These are phyloP conservation scores for Monilinia laxa DNA, from an alignment of 2,329 filamentous ascomycete species.

Conservation along the genomic window DNA sequence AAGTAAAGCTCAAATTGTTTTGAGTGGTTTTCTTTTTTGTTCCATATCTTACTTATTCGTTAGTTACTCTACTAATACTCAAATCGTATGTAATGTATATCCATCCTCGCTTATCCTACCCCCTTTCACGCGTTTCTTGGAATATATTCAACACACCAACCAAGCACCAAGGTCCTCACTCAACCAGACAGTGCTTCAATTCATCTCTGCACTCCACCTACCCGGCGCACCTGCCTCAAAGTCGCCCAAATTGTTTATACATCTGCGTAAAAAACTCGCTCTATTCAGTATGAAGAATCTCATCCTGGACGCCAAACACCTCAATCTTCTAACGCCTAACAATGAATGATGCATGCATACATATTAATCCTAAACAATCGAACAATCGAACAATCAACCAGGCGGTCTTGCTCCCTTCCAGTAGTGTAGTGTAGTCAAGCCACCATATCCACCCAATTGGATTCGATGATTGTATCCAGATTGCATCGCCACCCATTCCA, in stretches of 20 bases:
- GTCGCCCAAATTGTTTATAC: background rate
- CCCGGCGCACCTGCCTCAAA: background rate
- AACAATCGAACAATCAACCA: background rate
- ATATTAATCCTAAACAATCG: background rate
- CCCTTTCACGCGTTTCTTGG: background rate
- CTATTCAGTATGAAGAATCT: background rate
- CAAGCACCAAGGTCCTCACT: background rate
- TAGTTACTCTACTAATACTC: background rate
- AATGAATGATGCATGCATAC: background rate
- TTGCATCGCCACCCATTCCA: conserved; percentile 13
- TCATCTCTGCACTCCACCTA: background rate
- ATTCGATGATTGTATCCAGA: background rate
- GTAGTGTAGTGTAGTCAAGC: conserved; percentile 1
- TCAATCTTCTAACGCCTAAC: conserved; percentile 5
- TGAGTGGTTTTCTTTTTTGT: background rate
- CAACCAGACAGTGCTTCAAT: background rate
- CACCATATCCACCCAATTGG: conserved; percentile 10
- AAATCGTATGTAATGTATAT: conserved; percentile 4
- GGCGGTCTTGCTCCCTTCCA: background rate
- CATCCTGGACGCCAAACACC: background rate
- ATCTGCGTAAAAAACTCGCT: background rate
- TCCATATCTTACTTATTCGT: background rate
- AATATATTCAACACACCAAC: conserved; percentile 9
- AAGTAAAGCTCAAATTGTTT: background rate
- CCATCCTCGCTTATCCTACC: background rate